Base-by-base conservation (phyloP, 768 basidiomycete species). In the Agaricus sinodeliciosus region DNA sequence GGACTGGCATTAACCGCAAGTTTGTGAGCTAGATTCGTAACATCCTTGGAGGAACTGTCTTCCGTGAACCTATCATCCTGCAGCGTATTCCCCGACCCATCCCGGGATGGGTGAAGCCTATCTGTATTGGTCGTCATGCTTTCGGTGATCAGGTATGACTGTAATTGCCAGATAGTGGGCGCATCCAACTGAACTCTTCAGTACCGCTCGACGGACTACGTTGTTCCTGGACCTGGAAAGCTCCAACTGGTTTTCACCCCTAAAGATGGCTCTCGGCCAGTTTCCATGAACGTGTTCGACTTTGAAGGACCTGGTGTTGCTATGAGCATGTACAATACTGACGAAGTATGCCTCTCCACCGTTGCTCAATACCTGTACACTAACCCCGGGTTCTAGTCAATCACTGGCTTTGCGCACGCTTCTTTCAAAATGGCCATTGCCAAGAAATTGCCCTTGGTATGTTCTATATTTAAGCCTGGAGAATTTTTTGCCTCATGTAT, bases 311-410 rank as follows among this genome's bases (percentile, higher is more conserved):
- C 78, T 52, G 96, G 96, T 59, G 90, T 97, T 28, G 94, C 94
- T 3, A 82, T 99, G 80, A 80, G 85, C 64, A 98, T 98, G 96
- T 97, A 98, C 75, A 97, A 97, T 72, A 97, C 94, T 5, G 93
- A 97, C 59, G 93, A 95, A 62, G 90, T 88, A 58, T 15, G 58
- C 58, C 31, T 46, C 6, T 28, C 25, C 25, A n/a, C 27, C 7
- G 42, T 34, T 9, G 15, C 18, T 16, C 4, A 35, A 34, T 4
- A 16, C 2, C 19, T 18, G 25, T 4, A 31, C 8, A 7, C 45
- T 47, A n/a, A 34, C 28, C 28, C 6, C n/a, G 11, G 36, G 19
- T 16, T 43, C 16, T 57, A 92, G 86, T 94, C 90, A 1, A 97
- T 99, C 62, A 76, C 74, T 15, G 95, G 95, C 18, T 99, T 99